Conservation (phyloP, 805 yeast genomes). For the Myxozyma melibiosi region DNA sequence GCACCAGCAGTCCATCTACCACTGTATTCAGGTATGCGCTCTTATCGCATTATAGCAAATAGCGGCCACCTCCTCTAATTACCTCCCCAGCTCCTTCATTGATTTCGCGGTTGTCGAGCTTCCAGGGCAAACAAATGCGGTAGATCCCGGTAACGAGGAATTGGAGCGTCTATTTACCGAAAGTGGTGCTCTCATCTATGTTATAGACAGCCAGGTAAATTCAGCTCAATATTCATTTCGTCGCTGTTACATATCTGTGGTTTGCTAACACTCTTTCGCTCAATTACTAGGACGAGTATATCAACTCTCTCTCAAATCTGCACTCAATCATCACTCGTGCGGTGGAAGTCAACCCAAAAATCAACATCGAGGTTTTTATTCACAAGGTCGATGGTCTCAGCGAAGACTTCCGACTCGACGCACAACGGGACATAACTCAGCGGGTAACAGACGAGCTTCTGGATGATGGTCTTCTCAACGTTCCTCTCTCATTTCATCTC, state of each 20-base stretch:
- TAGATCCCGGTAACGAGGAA: constrained; percentile 81
- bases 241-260: constrained; percentile 50
- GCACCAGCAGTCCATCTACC: constrained; percentile 51
- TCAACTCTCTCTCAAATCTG: constrained; percentile 85
- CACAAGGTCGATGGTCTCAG: constrained; percentile 95
- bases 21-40: constrained; percentile 15
- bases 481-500: constrained; percentile 84
- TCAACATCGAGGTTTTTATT: constrained; percentile 88
- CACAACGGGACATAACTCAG: constrained; percentile 95
- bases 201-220: constrained; percentile 65
- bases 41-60: background rate
- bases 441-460: constrained; percentile 89
- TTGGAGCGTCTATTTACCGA: constrained; percentile 68
- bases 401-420: constrained; percentile 91
- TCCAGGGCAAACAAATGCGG: constrained; percentile 90
- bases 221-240: background rate
- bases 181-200: constrained; percentile 90
- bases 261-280: constrained; percentile 87
- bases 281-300: constrained; percentile 80
- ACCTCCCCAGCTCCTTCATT: constrained; percentile 57
- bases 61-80: too few species aligned
- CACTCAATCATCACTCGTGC: constrained; percentile 89
- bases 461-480: constrained; percentile 88
- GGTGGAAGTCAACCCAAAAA: constrained; percentile 75
- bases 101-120: constrained; percentile 89